phyloP scores from a whole-genome alignment of 1,139 yeast species.

The Lodderomyces oxycetoniae region DNA sequence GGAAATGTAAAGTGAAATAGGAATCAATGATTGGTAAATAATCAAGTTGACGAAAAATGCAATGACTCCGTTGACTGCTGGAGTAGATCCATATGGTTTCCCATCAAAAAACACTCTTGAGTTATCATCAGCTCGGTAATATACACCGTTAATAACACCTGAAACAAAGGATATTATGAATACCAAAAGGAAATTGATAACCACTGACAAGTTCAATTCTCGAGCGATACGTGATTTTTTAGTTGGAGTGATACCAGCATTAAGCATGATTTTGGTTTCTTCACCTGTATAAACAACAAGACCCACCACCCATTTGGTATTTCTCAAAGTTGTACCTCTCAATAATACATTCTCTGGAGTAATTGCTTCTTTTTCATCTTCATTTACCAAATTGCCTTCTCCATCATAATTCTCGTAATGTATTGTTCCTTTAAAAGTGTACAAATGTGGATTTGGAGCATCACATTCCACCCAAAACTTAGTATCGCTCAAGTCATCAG shows the following conservation, averaged over 20 bases:
- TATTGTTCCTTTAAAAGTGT: conserved; percentile 81
- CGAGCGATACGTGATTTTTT: conserved; percentile 78
- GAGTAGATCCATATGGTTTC: conserved; percentile 40
- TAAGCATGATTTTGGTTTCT: conserved; percentile 89
- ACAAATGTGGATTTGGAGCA: conserved; percentile 79
- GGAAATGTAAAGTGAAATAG: conserved; percentile 90
- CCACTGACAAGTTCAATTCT: conserved; percentile 77
- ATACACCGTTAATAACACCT: conserved; percentile 78
- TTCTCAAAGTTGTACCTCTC: conserved; percentile 89
- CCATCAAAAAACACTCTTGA: conserved; percentile 72
- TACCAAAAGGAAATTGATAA: conserved; percentile 69
- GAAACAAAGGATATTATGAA: conserved; percentile 78
- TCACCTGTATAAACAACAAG: conserved; percentile 83
- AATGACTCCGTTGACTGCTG: conserved; percentile 77
- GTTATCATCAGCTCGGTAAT: conserved; percentile 46
- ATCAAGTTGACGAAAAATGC: conserved; percentile 87
- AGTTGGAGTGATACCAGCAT: conserved; percentile 90
- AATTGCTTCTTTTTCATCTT: conserved; percentile 64
- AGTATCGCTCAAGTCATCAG: conserved; percentile 68
- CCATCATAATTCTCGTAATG: conserved; percentile 52
- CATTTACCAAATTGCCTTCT: conserved; percentile 31
- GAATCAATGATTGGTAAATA: conserved; percentile 86
- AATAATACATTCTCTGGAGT: conserved; percentile 74
- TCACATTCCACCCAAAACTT: conserved; percentile 88
- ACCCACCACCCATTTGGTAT: conserved; percentile 93